Conservation (phyloP, 352 stramenopile species). For the Pythium phragmitis region DNA sequence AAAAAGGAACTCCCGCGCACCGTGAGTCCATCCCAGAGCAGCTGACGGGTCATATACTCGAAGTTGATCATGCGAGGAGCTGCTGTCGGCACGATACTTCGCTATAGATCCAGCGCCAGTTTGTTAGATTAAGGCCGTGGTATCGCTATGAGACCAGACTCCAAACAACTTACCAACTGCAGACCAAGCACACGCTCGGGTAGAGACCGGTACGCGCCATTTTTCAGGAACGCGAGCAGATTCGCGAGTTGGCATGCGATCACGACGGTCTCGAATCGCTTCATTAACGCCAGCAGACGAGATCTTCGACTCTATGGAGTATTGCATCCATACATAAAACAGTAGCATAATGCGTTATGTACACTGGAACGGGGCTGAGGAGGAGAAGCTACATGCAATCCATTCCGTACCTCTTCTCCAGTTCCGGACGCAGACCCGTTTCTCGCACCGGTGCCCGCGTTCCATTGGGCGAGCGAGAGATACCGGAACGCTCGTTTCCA, state of each 20-base stretch:
- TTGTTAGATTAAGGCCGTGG: background rate
- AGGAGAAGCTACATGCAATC: background rate
- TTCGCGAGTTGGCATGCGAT: conserved; percentile 71
- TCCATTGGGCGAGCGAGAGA: conserved; percentile 55
- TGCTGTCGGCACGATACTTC: conserved; percentile 53
- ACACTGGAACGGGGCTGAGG: too few relatives aligned
- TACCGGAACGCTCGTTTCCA: conserved; percentile 77
- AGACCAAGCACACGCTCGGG: conserved; percentile 67
- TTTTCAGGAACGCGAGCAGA: conserved; percentile 67
- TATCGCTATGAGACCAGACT: background rate
- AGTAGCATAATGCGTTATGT: too few relatives aligned
- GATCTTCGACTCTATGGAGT: conserved; percentile 29
- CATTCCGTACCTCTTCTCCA: conserved; percentile 4
- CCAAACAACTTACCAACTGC: conserved; percentile 49
- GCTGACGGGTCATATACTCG: conserved; percentile 85
- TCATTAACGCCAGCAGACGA: conserved; percentile 50
- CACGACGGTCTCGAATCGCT: conserved; percentile 70
- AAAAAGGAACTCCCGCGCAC: conserved; percentile 29
- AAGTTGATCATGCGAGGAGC: conserved; percentile 77
- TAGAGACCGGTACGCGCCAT: conserved; percentile 71
- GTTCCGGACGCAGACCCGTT: conserved; percentile 3
- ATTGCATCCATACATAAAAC: background rate
- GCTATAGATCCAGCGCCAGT: conserved; percentile 27
- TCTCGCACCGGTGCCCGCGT: conserved; percentile 5
- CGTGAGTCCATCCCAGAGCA: conserved; percentile 84